These are phyloP conservation scores for Chalciporus pseudorubinellus DNA, from an alignment of 768 basidiomycete genomes.

Conservation along the genomic window DNA sequence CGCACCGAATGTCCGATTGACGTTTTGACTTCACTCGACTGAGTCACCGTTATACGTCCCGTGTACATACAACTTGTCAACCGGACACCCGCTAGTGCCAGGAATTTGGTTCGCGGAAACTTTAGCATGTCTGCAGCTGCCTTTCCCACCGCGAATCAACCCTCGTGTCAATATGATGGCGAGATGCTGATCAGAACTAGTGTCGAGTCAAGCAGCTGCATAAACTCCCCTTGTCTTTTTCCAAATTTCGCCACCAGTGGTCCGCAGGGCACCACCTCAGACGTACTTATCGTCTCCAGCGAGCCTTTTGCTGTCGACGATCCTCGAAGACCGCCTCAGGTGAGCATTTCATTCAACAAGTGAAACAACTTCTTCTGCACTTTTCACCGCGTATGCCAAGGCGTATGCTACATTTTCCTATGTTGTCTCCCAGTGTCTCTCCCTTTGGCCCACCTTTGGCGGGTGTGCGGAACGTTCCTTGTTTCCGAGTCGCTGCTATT, in stretches of 20 bases:
- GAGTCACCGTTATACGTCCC: too few relatives aligned
- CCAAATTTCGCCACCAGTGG: background rate
- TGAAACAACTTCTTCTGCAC: background rate
- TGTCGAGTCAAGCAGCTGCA: background rate
- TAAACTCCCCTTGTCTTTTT: background rate
- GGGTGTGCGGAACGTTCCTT: too few relatives aligned
- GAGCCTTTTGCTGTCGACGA: constrained; percentile 1
- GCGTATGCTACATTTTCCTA: background rate
- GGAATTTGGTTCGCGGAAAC: background rate
- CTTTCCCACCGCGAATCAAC: background rate
- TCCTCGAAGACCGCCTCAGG: background rate
- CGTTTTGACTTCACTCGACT: background rate
- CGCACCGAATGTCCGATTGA: background rate
- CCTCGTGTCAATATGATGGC: background rate
- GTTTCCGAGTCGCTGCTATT: background rate
- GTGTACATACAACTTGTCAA: background rate
- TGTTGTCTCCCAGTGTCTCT: background rate
- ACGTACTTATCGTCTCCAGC: background rate
- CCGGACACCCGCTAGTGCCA: background rate
- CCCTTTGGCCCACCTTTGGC: background rate
- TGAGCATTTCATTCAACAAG: background rate
- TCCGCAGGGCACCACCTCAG: background rate
- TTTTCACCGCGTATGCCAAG: background rate
- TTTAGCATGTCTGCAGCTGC: background rate
- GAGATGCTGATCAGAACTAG: background rate